Base-by-base conservation (phyloP, 169 alveolate genomes). In the Cryptosporidium sp. region DNA sequence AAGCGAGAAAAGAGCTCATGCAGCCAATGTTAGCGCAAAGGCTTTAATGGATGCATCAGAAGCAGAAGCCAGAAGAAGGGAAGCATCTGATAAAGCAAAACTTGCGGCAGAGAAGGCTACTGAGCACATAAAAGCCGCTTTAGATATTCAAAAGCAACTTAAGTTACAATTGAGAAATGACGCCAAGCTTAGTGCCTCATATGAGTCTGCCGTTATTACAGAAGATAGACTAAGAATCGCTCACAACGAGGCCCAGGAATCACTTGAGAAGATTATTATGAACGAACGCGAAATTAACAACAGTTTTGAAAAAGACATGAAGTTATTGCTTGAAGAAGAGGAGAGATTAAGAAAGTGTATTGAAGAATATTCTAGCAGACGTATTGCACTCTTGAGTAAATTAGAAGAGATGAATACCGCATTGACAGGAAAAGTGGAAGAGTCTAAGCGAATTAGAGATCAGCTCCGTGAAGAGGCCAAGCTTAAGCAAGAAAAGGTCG, bases 51-150 rank as follows among this genome's bases (percentile, higher is more conserved):
- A 80, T 26, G 89, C 89, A 6, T 44, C 89, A 39, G 75, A 60
- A 16, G 89, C 89, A 26, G 89, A 80, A 51, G 44, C 73, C 29
- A 80, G 68, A 0, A 61, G 89, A 42, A 80, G 89, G 37, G 75
- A 80, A 12, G 73, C 75, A n/a, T 60, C 89, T 21, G 14, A 42
- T 37, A 60, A 14, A 18, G 89, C 89, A 9, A 37, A 33, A 5
- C 3, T 21, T 1, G 89, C 89, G 2, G 89, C 89, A n/a, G 68
- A 21, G 65, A 80, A 45, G 75, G 89, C 89, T 9, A 65, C 75
- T 6, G 80, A 80, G 1, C 48, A 60, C 21, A 65, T 80, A 6
- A 42, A 29, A 31, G 37, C 31, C 39, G 89, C 89, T 29, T 21
- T 80, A 6, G 62, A 58, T 33, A 60, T 80, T 29, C 89, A 80